Evolutionary conservation across 2,329 filamentous ascomycete species (phyloP), one percentile per base, ranked within the genome.

Genomic region (Sordariomycetes sp.): DNA sequence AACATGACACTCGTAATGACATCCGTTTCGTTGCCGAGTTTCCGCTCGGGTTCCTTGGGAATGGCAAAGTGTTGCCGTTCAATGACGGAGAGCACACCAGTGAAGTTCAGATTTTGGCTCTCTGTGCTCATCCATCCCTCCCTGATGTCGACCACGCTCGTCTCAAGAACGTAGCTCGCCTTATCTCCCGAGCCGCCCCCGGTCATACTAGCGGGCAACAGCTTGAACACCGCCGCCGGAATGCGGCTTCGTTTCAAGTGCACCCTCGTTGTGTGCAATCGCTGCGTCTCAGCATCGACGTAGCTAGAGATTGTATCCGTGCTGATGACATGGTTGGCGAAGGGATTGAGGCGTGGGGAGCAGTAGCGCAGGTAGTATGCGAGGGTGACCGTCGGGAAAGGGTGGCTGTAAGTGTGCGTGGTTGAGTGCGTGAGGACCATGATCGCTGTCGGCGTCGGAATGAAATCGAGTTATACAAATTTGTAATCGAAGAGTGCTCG

Each of bases 331-430:
- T 92, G 85, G 42, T 74, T 78, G 44, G 79, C 80, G 63, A 90
- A 88, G 6, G 85, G 85, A 51, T 90, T 92, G 44, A 74, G 63
- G 44, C 74, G 66, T 20, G 72, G 70, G 5, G 71, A 75, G 39
- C 83, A 86, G 61, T 92, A 92, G 44, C 85, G 83, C 32, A 92
- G 79, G 62, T 90, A 92, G 70, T 86, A 92, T 62, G 85, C 85
- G 57, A 92, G 79, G 32, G 84, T 86, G 41, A 92, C 85, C 55
- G 84, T 84, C 41, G 83, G 79, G 64, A 90, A 90, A 32, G 82
- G 80, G 59, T 90, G 86, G 44, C 79, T 71, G 68, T 88, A 87
- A 49, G 71, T 75, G 56, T 84, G 81, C 59, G 72, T 76, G 47
- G 75, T 78, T 35, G 72, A 74, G 56, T 76, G 73, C 6, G 70